Conservation (phyloP, 257 asterid species). For the Datura wrightii region DNA sequence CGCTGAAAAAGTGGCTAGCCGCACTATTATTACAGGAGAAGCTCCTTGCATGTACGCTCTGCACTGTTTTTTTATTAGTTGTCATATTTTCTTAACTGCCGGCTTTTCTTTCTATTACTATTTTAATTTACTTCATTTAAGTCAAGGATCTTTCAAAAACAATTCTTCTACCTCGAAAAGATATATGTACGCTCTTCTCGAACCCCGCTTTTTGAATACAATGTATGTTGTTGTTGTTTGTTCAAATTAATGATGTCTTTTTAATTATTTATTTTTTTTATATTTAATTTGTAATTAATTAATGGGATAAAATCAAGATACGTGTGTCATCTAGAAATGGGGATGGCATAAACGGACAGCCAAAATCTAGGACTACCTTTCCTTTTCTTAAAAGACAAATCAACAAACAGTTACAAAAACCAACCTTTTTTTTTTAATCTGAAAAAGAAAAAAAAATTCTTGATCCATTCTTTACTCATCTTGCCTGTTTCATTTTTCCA, state of each 20-base stretch:
- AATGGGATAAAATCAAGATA: not conserved
- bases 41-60: not conserved
- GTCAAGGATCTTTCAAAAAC: too few species aligned
- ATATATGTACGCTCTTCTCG: too few species aligned
- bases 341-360: slow-evolving; percentile 24
- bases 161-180: too few species aligned
- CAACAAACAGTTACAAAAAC: slow-evolving; percentile 56
- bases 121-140: too few species aligned
- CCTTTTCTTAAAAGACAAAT: slow-evolving; percentile 44
- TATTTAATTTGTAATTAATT: not conserved
- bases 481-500: not conserved
- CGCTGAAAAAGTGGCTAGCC: not conserved
- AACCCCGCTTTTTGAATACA: too few species aligned
- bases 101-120: too few species aligned
- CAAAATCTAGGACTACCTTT: slow-evolving; percentile 33
- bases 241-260: too few species aligned
- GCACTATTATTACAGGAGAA: not conserved
- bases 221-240: too few species aligned
- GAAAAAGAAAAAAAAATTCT: not conserved
- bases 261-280: too few species aligned
- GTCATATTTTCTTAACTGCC: too few species aligned
- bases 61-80: too few species aligned
- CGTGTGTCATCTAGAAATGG: not conserved
- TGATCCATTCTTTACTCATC: not conserved
- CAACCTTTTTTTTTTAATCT: not conserved